Evolutionary conservation across 306 rosid species (phyloP), one percentile per base, ranked within the genome.

Genomic region (Vigna mungo): DNA sequence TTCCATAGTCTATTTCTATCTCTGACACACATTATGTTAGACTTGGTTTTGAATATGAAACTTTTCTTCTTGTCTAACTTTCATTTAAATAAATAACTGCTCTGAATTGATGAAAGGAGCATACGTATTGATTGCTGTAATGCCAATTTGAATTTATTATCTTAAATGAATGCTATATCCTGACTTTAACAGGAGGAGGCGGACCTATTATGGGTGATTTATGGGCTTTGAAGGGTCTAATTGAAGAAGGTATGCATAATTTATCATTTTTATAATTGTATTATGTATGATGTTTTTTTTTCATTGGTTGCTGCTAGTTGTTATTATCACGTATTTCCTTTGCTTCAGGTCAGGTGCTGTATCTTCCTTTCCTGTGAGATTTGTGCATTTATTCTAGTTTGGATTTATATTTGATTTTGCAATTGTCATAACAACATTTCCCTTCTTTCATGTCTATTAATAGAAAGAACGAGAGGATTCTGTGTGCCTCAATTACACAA

Each of bases 141-240:
- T 62, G 72, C 70, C 58, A 69, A 58, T 47, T 48, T 68, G 41
- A 61, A 47, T 52, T 52, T 71, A 44, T 66, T 78, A 12, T 72
- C 84, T 91, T 76, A 87, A 79, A 49, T 59, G 72, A 59, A 63
- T 82, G 51, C 68, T 60, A 36, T 30, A 56, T 59, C 81, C 71
- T 80, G 54, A 73, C 78, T 78, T 56, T 43, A 77, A 80, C 79
- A 95, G 98, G 97, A 75, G 98, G 97, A 62, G 97, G 97, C 43
- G 97, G 98, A 81, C 96, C 98, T n/a, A 92, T 95, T 65, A 87
- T 95, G 98, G 93, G 96, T 72, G 97, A 94, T 86, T 90, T 95
- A 80, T 95, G 98, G 98, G 98, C 97, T 34, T 84, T 95, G 87
- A 95, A 92, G 84, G 97, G 98, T 79, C 91, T 95, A 56, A 85